phyloP scores from a whole-genome alignment of 345 rosid species.

The Gossypium rotundifolium region DNA sequence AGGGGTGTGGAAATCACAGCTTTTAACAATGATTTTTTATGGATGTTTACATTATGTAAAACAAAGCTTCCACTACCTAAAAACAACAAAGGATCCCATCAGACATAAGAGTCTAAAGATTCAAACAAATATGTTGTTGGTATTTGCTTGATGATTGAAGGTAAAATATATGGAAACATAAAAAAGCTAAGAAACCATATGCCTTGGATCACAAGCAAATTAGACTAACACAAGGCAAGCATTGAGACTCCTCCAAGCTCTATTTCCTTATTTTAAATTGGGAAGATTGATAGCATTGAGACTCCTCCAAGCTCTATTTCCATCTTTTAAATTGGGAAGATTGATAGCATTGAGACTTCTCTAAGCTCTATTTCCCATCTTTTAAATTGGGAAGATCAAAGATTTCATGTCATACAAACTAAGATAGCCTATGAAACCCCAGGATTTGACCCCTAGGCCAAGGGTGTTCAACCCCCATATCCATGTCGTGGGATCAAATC shows the following conservation, averaged over 20 bases:
- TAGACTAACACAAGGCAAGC: too few relatives aligned
- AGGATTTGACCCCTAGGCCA: too few relatives aligned
- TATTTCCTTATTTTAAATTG: background rate
- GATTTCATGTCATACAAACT: too few relatives aligned
- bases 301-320: background rate
- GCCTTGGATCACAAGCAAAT: too few relatives aligned
- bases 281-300: background rate
- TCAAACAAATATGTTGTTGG: too few relatives aligned
- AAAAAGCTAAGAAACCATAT: too few relatives aligned
- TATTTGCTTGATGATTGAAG: background rate
- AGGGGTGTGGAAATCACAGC: background rate
- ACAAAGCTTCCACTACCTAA: background rate
- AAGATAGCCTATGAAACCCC: too few relatives aligned
- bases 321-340: background rate
- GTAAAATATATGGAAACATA: background rate
- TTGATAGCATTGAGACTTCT: too few relatives aligned
- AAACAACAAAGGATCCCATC: background rate
- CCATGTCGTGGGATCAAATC: too few relatives aligned
- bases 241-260: background rate
- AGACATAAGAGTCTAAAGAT: background rate
- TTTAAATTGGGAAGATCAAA: background rate
- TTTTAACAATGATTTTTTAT: too few relatives aligned
- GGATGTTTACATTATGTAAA: background rate
- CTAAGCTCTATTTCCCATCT: background rate
- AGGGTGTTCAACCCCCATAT: too few relatives aligned